These are phyloP conservation scores for Xylaria sp. DNA, from an alignment of 2,329 filamentous ascomycete genomes.

Conservation along the genomic window DNA sequence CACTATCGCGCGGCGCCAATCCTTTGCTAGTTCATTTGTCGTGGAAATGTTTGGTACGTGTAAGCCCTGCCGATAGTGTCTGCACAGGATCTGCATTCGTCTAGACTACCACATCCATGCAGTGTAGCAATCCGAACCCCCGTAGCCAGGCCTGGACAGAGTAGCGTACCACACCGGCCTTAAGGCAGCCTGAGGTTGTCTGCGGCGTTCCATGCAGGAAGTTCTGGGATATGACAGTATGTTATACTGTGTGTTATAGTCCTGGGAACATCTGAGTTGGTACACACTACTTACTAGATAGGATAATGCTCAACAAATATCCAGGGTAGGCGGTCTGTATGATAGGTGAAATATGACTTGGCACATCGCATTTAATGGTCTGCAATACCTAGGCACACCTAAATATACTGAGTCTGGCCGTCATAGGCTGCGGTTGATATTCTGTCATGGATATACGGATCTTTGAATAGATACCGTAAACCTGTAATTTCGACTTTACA, in stretches of 20 bases:
- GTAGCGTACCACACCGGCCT: conserved; percentile 22
- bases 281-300: neutral
- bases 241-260: conserved; percentile 28
- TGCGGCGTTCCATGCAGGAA: conserved; percentile 18
- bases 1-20: neutral
- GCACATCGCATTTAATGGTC: too few relatives aligned
- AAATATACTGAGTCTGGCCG: too few relatives aligned
- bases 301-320: too few relatives aligned
- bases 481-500: too few relatives aligned
- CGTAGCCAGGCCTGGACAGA: conserved; percentile 6
- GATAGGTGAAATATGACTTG: too few relatives aligned
- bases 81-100: conserved; percentile 30
- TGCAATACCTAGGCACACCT: too few relatives aligned
- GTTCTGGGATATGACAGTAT: conserved; percentile 23
- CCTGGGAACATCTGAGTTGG: conserved; percentile 24
- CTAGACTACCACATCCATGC: conserved; percentile 3
- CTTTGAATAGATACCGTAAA: too few relatives aligned
- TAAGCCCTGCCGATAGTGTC: conserved; percentile 28
- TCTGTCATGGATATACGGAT: too few relatives aligned
- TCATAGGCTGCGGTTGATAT: too few relatives aligned
- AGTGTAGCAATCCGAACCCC: conserved; percentile 21
- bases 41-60: neutral
- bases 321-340: too few relatives aligned
- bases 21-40: neutral
- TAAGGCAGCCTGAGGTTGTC: conserved; percentile 25